These are phyloP conservation scores for Xylariaceae sp. DNA, from an alignment of 2,329 filamentous ascomycete genomes.

Conservation along the genomic window DNA sequence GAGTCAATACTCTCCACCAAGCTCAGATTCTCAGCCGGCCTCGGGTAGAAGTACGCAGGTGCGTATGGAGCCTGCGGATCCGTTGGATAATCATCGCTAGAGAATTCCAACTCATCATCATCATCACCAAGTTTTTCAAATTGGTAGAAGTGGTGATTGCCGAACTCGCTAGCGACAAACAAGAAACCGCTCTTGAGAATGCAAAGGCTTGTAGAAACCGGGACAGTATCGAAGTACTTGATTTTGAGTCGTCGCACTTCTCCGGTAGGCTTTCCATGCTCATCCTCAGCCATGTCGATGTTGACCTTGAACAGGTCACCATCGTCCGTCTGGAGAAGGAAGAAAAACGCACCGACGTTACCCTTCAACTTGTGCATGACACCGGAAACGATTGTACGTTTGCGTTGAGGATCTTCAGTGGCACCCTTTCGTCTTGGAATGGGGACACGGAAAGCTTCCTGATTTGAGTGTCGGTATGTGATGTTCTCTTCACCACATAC, in stretches of 20 bases:
- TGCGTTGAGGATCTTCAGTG: conserved; percentile 87
- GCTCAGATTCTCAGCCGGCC: conserved; percentile 73
- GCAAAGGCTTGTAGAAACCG: conserved; percentile 78
- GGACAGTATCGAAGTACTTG: conserved; percentile 97
- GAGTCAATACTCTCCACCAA: conserved; percentile 80
- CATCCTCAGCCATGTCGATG: conserved; percentile 82
- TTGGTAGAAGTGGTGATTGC: conserved; percentile 92
- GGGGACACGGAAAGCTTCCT: conserved; percentile 80
- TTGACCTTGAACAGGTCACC: conserved; percentile 98
- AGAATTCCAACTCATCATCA: conserved; percentile 81
- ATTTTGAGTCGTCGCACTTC: conserved; percentile 82
- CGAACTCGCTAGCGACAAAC: conserved; percentile 86
- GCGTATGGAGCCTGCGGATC: conserved; percentile 68
- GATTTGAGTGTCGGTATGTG: conserved; percentile 94
- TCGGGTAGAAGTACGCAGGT: conserved; percentile 79
- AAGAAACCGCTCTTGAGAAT: conserved; percentile 95
- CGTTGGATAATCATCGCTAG: conserved; percentile 73
- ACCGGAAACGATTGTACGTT: conserved; percentile 78
- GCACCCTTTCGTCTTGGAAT: conserved; percentile 82
- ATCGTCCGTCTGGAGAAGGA: conserved; percentile 91
- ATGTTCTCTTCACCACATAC: conserved; percentile 93
- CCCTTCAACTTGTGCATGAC: conserved; percentile 96
- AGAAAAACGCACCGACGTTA: conserved; percentile 84
- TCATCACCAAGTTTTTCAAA: conserved; percentile 97
- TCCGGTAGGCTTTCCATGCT: conserved; percentile 69